Evolutionary conservation across 371 early-diverging fungal genomes (phyloP).

Genomic region (Apophysomyces trapeziformis): DNA sequence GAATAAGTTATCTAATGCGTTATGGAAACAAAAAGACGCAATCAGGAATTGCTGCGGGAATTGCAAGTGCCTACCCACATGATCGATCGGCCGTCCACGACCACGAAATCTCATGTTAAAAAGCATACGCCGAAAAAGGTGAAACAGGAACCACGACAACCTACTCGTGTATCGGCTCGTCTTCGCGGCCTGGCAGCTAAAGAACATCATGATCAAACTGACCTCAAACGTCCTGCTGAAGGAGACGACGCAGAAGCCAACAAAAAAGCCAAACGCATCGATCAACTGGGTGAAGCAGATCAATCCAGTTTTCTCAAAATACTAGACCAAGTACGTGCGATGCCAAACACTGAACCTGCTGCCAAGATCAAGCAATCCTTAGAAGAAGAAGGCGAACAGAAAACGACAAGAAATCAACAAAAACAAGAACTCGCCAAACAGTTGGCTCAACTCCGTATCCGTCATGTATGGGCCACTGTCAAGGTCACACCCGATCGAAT

Average conservation of each 20-base stretch:
- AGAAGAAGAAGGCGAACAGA: constrained; percentile 19
- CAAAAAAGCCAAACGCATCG: constrained; percentile 25
- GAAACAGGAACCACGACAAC: constrained; percentile 27
- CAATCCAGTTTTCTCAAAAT: constrained; percentile 28
- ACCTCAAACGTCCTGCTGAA: constrained; percentile 13
- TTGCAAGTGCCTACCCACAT: constrained; percentile 32
- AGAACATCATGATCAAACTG: constrained; percentile 7
- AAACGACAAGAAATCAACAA: constrained; percentile 16
- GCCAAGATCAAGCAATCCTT: constrained; percentile 3
- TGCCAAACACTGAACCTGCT: constrained; percentile 28
- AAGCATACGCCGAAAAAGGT: constrained; percentile 24
- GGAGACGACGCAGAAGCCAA: not conserved
- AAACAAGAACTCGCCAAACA: constrained; percentile 12
- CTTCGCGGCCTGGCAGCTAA: constrained; percentile 38
- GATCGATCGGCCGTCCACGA: constrained; percentile 3
- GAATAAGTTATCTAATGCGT: too few relatives aligned
- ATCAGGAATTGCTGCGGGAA: constrained; percentile 44
- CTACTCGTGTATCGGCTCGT: constrained; percentile 48
- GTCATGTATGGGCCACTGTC: constrained; percentile 58
- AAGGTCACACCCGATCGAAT: constrained; percentile 65
- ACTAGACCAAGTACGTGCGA: constrained; percentile 19
- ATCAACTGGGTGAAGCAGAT: constrained; percentile 31
- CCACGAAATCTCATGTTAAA: constrained; percentile 10
- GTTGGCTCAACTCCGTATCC: constrained; percentile 28
- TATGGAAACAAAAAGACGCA: constrained; percentile 26